Evolutionary conservation across 768 basidiomycete species (phyloP), one percentile per base, ranked within the genome.

Genomic region (Tylopilus sp.): DNA sequence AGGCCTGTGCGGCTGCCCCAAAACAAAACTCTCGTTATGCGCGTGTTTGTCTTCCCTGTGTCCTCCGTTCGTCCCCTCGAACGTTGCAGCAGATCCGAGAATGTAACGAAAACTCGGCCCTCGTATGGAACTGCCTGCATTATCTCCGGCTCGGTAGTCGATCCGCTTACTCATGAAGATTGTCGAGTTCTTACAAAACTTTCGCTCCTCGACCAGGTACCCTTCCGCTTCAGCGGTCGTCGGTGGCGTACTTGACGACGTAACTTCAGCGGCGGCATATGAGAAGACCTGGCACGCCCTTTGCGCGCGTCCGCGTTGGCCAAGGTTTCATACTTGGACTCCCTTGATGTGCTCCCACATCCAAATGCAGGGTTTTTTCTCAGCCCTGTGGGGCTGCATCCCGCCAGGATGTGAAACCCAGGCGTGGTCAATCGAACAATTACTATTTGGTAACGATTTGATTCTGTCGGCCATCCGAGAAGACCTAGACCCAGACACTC

Each of bases 1-100:
- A n/a, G n/a, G n/a, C n/a, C n/a, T n/a, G n/a, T 66, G 64, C 43
- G 64, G 64, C 53, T 3, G 57, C 64, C 64, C 64, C 48, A 67
- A 55, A 67, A 58, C 53, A 42, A n/a, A n/a, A 37, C 17, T 54
- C 49, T 34, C 28, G 30, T 49, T 33, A 46, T 46, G 54, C 43
- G 24, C 53, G 43, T 24, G 41, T 45, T 29, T n/a, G 28, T 30
- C 28, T 25, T 53, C 31, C 47, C 56, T 51, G 45, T 48, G 45
- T 45, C 26, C 40, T 52, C 42, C 45, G 21, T 52, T 38, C 14
- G 22, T 55, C 38, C 64, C 64, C 60, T 50, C 43, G 64, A 65
- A 62, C 65, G 65, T 67, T 66, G 24, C 48, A 51, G 41, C 36
- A 57, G 48, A 41, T 41, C 53, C 53, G 51, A 45, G 30, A 40